Percentiles rank a stretch among this genome's conserved stretches.
phyloP scores from a whole-genome alignment of 129 eudicot genomes.

The Lonicera japonica region DNA sequence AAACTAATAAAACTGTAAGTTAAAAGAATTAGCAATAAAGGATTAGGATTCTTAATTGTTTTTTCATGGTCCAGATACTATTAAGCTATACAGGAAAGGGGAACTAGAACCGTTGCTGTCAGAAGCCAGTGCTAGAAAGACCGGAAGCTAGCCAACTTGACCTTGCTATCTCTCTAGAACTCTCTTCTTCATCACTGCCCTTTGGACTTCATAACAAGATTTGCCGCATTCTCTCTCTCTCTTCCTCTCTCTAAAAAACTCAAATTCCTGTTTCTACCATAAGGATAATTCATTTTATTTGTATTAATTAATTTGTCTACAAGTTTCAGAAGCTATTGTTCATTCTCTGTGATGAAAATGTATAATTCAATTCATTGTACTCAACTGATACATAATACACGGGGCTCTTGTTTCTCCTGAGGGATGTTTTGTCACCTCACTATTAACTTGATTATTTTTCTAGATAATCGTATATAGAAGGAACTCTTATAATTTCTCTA shows the following conservation, averaged over 20 bases:
- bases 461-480: too few relatives aligned
- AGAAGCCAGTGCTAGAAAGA: slow-evolving; percentile 43
- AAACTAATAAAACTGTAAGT: not conserved
- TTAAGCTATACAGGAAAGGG: slow-evolving; percentile 63
- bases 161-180: not conserved
- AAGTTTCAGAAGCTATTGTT: not conserved
- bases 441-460: too few relatives aligned
- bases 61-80: slow-evolving; percentile 48
- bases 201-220: slow-evolving; percentile 14
- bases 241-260: not conserved
- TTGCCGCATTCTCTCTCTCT: slow-evolving; percentile 10
- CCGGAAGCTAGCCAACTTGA: slow-evolving; percentile 15
- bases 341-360: too few relatives aligned
- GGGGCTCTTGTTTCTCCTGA: too few relatives aligned
- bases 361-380: too few relatives aligned
- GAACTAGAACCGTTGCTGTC: slow-evolving; percentile 71
- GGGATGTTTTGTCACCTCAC: too few relatives aligned
- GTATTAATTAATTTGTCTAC: not conserved
- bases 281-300: not conserved
- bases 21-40: not conserved
- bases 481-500: too few relatives aligned
- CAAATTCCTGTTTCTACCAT: not conserved
- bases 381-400: too few relatives aligned
- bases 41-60: slow-evolving; percentile 1
- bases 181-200: not conserved